These are phyloP conservation scores for Hyaloscypha finlandica DNA, from an alignment of 495 filamentous ascomycete species.

Conservation along the genomic window DNA sequence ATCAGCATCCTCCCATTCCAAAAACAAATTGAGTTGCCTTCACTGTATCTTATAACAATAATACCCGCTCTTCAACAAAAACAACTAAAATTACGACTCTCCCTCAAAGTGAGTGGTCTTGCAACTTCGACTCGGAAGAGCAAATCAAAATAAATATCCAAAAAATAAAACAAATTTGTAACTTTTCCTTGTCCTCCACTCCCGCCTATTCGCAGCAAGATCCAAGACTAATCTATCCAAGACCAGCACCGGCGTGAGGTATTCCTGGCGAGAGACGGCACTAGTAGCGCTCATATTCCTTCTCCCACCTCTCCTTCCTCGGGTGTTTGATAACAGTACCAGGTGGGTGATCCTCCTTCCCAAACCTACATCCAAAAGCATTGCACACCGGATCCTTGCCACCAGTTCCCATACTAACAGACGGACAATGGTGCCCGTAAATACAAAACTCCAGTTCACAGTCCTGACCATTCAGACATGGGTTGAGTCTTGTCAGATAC, in stretches of 20 bases:
- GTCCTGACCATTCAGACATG: slow-evolving; percentile 70
- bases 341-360: slow-evolving; percentile 48
- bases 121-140: neutral
- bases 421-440: slow-evolving; percentile 66
- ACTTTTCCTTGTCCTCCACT: slow-evolving; percentile 1
- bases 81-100: neutral
- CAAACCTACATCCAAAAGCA: slow-evolving; percentile 49
- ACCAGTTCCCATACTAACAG: neutral
- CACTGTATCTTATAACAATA: neutral
- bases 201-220: neutral
- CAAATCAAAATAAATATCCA: neutral
- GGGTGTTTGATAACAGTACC: slow-evolving; percentile 46
- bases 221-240: too few species aligned
- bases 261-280: neutral
- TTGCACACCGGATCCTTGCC: slow-evolving; percentile 44
- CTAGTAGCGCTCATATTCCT: slow-evolving; percentile 26
- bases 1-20: too few species aligned
- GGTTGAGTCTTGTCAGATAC: slow-evolving; percentile 74
- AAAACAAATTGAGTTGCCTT: neutral
- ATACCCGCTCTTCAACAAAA: too few species aligned
- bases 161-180: slow-evolving; percentile 2
- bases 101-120: neutral
- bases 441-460: slow-evolving; percentile 80
- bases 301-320: slow-evolving; percentile 32
- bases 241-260: too few species aligned